phyloP scores from a whole-genome alignment of 495 filamentous ascomycete genomes.

The Pseudevernia furfuracea region DNA sequence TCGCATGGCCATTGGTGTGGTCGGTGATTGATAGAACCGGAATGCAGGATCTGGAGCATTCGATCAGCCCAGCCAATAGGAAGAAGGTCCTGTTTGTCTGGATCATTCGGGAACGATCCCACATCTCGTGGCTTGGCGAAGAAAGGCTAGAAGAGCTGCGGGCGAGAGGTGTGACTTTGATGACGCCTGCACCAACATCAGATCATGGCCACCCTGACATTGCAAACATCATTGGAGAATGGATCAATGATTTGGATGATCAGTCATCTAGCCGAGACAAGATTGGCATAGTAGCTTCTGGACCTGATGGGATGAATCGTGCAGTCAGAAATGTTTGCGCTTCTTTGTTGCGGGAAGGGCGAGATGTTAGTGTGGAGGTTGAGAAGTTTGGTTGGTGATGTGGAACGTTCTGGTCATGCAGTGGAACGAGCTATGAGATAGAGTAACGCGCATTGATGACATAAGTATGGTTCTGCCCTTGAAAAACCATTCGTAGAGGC shows the following conservation, averaged over 20 bases:
- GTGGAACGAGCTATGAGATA: not conserved
- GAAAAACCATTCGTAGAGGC: no score
- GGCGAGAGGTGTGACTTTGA: slow-evolving; percentile 39
- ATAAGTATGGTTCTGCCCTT: no score
- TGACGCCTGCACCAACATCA: slow-evolving; percentile 44
- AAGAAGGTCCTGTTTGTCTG: slow-evolving; percentile 48
- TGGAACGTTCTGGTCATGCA: not conserved
- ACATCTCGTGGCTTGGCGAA: slow-evolving; percentile 44
- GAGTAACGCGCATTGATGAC: not conserved
- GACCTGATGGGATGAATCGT: slow-evolving; percentile 25
- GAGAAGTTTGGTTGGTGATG: slow-evolving; percentile 26
- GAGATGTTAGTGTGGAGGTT: slow-evolving; percentile 20
- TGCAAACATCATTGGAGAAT: slow-evolving; percentile 1
- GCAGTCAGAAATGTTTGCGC: slow-evolving; percentile 19
- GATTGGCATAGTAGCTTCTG: slow-evolving; percentile 22
- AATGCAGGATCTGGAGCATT: slow-evolving; percentile 11
- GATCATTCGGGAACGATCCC: slow-evolving; percentile 45
- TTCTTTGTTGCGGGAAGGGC: slow-evolving; percentile 11
- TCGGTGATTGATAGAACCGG: slow-evolving; percentile 17
- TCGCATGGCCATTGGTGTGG: slow-evolving; percentile 46
- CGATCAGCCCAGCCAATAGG: not conserved
- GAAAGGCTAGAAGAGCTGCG: slow-evolving; percentile 40
- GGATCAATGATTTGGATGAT: slow-evolving; percentile 6
- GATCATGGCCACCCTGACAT: slow-evolving; percentile 48
- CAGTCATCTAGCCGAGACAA: not conserved